phyloP scores from a whole-genome alignment of 2,329 filamentous ascomycete species.

The Penicillium concentricum region DNA sequence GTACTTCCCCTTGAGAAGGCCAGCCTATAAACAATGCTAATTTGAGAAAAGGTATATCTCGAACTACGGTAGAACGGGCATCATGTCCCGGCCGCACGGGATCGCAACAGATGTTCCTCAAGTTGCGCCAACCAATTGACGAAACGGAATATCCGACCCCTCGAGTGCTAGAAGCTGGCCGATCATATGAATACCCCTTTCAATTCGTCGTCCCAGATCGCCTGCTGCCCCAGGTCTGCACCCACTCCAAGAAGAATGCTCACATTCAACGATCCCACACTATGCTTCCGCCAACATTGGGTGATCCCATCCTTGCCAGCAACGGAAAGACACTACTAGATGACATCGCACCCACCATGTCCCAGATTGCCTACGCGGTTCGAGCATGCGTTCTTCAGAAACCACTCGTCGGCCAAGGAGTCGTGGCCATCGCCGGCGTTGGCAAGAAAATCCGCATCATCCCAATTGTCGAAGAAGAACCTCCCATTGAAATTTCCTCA shows the following conservation, averaged over 20 bases:
- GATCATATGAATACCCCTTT: slow-evolving; percentile 61
- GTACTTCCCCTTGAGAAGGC: slow-evolving; percentile 28
- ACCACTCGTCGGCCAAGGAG: slow-evolving; percentile 36
- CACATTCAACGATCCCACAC: slow-evolving; percentile 57
- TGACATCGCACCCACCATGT: slow-evolving; percentile 64
- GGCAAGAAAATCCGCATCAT: slow-evolving; percentile 59
- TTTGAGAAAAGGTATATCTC: slow-evolving; percentile 44
- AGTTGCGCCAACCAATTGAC: slow-evolving; percentile 60
- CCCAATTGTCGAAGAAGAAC: slow-evolving; percentile 59
- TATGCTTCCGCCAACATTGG: slow-evolving; percentile 61
- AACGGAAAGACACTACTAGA: slow-evolving; percentile 54
- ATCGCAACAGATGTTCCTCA: slow-evolving; percentile 61
- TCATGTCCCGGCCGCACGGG: slow-evolving; percentile 55
- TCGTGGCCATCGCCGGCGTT: slow-evolving; percentile 50
- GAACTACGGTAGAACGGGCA: slow-evolving; percentile 56
- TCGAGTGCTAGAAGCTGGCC: slow-evolving; percentile 54
- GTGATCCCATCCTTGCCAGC: slow-evolving; percentile 55
- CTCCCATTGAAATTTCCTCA: slow-evolving; percentile 54
- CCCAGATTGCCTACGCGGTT: slow-evolving; percentile 58
- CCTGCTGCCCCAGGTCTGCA: slow-evolving; percentile 60
- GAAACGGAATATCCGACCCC: slow-evolving; percentile 54
- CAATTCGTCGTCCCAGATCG: slow-evolving; percentile 62
- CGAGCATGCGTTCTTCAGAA: slow-evolving; percentile 47
- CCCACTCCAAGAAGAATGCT: slow-evolving; percentile 52
- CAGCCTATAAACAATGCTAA: not conserved